Evolutionary conservation across 2,329 filamentous ascomycete genomes (phyloP).

Genomic region (Scorias spongiosa): DNA sequence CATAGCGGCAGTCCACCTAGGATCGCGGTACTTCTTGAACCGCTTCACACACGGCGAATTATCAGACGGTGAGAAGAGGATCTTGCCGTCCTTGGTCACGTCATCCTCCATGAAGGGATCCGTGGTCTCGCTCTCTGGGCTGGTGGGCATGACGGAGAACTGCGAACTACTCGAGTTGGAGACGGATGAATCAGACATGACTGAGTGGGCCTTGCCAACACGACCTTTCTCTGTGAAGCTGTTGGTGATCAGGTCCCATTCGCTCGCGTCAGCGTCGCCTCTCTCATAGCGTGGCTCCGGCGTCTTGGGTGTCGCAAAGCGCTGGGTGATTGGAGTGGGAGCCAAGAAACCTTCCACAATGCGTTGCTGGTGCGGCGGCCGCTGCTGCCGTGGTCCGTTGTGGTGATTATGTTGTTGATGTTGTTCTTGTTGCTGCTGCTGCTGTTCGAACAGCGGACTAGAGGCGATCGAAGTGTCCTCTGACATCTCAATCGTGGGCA

Average conservation of each 20-base stretch:
- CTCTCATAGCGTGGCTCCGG: conserved; percentile 22
- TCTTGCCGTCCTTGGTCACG: conserved; percentile 10
- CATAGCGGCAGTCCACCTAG: conserved; percentile 46
- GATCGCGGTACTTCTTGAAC: conserved; percentile 24
- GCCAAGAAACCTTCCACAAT: conserved; percentile 26
- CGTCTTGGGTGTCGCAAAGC: conserved; percentile 33
- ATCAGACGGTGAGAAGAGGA: conserved; percentile 11
- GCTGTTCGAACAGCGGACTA: conserved; percentile 13
- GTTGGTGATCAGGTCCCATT: conserved; percentile 19
- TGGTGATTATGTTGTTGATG: too few species aligned
- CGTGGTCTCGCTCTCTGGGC: conserved; percentile 41
- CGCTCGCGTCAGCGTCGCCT: conserved; percentile 11
- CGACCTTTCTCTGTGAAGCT: conserved; percentile 9
- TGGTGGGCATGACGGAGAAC: conserved; percentile 22
- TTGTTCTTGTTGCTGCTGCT: neutral
- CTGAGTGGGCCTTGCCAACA: conserved; percentile 37
- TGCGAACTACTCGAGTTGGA: conserved; percentile 44
- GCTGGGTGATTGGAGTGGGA: conserved; percentile 21
- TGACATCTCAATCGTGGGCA: conserved; percentile 36
- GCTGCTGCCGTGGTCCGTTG: too few species aligned
- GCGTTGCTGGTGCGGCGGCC: conserved; percentile 6
- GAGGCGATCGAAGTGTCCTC: conserved; percentile 18
- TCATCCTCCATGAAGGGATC: conserved; percentile 36
- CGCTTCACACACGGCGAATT: conserved; percentile 23
- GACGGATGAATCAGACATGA: conserved; percentile 46